phyloP scores from a whole-genome alignment of 345 rosid genomes.

The Eucalyptus brandiana region DNA sequence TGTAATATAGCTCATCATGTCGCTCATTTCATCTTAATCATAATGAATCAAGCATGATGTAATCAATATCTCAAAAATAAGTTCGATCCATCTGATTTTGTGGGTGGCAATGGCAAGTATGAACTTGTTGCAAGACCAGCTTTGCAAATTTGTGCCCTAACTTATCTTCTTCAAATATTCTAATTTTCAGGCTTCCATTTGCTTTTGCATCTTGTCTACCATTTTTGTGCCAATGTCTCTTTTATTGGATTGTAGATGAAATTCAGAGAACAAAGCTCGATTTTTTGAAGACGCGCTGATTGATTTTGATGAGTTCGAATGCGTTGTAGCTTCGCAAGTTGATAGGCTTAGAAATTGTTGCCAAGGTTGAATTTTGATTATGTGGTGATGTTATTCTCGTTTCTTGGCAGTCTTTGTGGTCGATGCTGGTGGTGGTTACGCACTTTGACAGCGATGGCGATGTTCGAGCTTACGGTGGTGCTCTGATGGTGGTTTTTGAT shows the following conservation, averaged over 20 bases:
- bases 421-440: not conserved
- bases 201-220: not conserved
- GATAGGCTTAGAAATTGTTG: not conserved
- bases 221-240: not conserved
- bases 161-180: not conserved
- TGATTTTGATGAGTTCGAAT: not conserved
- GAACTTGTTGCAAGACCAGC: rapidly evolving
- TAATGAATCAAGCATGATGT: not conserved
- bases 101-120: not conserved
- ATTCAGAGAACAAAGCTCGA: not conserved
- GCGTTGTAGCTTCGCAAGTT: not conserved
- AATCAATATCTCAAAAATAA: not conserved
- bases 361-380: not conserved
- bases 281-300: rapidly evolving
- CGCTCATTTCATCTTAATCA: not conserved
- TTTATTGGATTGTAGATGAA: not conserved
- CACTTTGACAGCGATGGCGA: not conserved
- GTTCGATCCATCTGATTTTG: not conserved
- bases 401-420: not conserved
- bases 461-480: not conserved
- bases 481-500: not conserved
- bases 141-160: not conserved
- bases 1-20: not conserved
- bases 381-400: not conserved
- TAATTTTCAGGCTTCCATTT: not conserved